Conservation (phyloP, 2,329 filamentous ascomycete species). For the Thelonectria blattea region DNA sequence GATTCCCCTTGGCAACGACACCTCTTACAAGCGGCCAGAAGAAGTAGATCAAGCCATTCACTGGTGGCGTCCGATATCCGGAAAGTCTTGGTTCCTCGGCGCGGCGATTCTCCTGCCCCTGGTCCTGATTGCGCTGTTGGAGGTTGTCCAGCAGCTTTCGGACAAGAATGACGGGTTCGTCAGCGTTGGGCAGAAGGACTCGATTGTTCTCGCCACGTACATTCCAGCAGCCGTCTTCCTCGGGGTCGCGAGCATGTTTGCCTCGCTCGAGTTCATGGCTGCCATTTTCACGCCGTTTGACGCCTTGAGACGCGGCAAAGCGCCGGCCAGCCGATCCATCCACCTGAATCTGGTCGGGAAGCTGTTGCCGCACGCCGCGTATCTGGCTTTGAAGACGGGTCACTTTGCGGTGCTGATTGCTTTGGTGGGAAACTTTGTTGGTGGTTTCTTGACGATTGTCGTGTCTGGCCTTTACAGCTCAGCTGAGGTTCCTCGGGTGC, state of each 20-base stretch:
- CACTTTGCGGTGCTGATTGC: constrained; percentile 35
- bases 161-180: constrained; percentile 37
- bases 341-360: constrained; percentile 30
- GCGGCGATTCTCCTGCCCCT: constrained; percentile 34
- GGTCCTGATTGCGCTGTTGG: constrained; percentile 28
- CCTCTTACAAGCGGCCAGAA: constrained; percentile 5
- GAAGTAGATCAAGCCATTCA: constrained; percentile 6
- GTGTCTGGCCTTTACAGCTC: constrained; percentile 39
- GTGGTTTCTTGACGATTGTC: constrained; percentile 29
- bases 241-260: constrained; percentile 32
- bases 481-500: constrained; percentile 29
- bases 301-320: constrained; percentile 28
- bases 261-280: constrained; percentile 28
- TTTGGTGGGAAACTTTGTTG: constrained; percentile 29
- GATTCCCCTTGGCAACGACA: constrained; percentile 17
- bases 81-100: constrained; percentile 32
- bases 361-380: constrained; percentile 31
- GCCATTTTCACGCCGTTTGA: constrained; percentile 35
- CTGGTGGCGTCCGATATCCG: constrained; percentile 35
- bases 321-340: constrained; percentile 25
- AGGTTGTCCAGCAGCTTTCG: constrained; percentile 33
- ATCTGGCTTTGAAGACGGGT: constrained; percentile 24
- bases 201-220: constrained; percentile 39
- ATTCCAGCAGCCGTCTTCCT: constrained; percentile 32
- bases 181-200: constrained; percentile 17